Evolutionary conservation across 345 rosid species (phyloP).

Genomic region (Bruguiera gymnorhiza): DNA sequence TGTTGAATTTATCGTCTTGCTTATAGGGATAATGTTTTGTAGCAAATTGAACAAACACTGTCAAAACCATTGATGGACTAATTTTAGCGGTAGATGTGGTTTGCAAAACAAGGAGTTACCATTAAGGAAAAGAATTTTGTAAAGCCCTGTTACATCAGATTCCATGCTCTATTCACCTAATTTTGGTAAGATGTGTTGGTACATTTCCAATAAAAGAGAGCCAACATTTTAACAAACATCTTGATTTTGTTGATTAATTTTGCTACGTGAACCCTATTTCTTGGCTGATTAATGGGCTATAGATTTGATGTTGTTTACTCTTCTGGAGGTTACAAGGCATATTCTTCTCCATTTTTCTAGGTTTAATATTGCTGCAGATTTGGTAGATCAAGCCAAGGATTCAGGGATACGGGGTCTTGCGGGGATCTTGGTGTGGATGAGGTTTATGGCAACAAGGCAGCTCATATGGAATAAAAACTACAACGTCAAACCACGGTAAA

Average conservation of each 20-base stretch:
- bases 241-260: background rate
- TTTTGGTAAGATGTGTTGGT: background rate
- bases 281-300: background rate
- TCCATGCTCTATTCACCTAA: too few species aligned
- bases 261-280: background rate
- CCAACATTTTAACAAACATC: background rate
- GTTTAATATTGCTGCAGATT: conserved; percentile 93
- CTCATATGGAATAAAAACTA: conserved; percentile 98
- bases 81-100: too few species aligned
- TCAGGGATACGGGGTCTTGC: conserved; percentile 79
- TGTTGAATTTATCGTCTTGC: background rate
- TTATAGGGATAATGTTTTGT: background rate
- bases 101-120: too few species aligned
- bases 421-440: conserved; percentile 96
- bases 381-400: conserved; percentile 68
- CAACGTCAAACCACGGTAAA: conserved; percentile 97
- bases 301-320: conserved; percentile 11
- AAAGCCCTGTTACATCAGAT: too few species aligned
- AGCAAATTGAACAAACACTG: too few species aligned
- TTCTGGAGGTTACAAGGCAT: conserved; percentile 6
- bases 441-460: conserved; percentile 99
- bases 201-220: background rate
- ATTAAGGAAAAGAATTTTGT: too few species aligned
- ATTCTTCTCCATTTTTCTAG: conserved; percentile 33
- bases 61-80: too few species aligned